These are phyloP conservation scores for Polytolypa hystricis DNA, from an alignment of 2,329 filamentous ascomycete species.

Conservation along the genomic window DNA sequence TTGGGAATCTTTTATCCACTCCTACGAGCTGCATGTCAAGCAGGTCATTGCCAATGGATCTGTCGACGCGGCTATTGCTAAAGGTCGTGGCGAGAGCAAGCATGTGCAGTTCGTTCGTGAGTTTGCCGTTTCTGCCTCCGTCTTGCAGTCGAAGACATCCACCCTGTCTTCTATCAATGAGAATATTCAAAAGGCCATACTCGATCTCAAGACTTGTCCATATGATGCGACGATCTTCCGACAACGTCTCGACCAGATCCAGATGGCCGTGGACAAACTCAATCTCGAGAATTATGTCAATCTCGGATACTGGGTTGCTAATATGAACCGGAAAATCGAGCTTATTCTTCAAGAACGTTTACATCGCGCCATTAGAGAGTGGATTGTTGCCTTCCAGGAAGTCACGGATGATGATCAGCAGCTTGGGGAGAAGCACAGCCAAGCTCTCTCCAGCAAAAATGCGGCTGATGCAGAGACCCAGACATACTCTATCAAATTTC, in stretches of 20 bases:
- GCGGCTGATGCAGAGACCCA: slow-evolving; percentile 18
- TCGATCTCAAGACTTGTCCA: slow-evolving; percentile 71
- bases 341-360: slow-evolving; percentile 67
- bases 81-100: slow-evolving; percentile 64
- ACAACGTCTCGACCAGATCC: slow-evolving; percentile 69
- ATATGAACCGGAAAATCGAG: slow-evolving; percentile 79
- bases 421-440: slow-evolving; percentile 11
- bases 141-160: slow-evolving; percentile 77
- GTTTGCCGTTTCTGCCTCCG: slow-evolving; percentile 75
- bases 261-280: slow-evolving; percentile 87
- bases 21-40: slow-evolving; percentile 80
- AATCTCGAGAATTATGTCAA: slow-evolving; percentile 96
- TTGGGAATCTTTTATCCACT: slow-evolving; percentile 97
- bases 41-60: slow-evolving; percentile 48
- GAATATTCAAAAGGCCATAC: slow-evolving; percentile 69
- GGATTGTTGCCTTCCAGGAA: slow-evolving; percentile 76
- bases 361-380: slow-evolving; percentile 70
- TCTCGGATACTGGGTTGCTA: slow-evolving; percentile 75
- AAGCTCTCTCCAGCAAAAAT: slow-evolving; percentile 10
- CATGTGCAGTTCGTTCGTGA: slow-evolving; percentile 95
- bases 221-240: slow-evolving; percentile 76
- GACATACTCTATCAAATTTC: slow-evolving; percentile 31
- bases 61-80: slow-evolving; percentile 46
- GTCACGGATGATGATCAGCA: slow-evolving; percentile 24
- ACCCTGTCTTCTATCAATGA: slow-evolving; percentile 68